Conservation (phyloP, 2,329 filamentous ascomycete species). For the Cercospora nicotianae region DNA sequence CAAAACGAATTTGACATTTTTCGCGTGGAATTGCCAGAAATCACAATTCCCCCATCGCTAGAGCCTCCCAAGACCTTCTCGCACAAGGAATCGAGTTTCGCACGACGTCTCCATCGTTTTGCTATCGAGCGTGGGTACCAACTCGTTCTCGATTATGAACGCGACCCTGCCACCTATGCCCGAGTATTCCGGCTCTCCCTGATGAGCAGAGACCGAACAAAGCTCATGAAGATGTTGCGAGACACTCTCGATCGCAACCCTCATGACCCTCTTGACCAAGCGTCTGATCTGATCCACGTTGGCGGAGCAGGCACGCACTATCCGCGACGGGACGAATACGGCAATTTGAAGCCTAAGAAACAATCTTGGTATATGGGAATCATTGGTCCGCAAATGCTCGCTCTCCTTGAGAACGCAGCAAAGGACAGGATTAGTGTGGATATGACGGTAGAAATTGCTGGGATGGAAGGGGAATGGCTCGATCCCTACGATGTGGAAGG, state of each 20-base stretch:
- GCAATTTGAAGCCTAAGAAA: constrained; percentile 56
- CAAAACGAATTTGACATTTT: constrained; percentile 14
- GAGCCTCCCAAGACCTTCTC: constrained; percentile 56
- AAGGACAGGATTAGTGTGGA: constrained; percentile 33
- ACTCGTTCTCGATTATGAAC: constrained; percentile 55
- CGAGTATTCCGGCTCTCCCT: constrained; percentile 33
- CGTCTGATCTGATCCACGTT: constrained; percentile 63
- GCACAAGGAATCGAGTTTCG: constrained; percentile 66
- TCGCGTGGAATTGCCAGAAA: constrained; percentile 21
- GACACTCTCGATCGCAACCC: constrained; percentile 42
- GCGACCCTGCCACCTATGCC: constrained; percentile 27
- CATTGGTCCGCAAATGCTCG: constrained; percentile 34
- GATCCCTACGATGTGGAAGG: constrained; percentile 74
- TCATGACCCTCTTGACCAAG: constrained; percentile 58
- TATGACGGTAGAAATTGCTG: constrained; percentile 55
- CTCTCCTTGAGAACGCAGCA: constrained; percentile 31
- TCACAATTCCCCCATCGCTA: constrained; percentile 12
- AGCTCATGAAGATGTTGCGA: constrained; percentile 40
- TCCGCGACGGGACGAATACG: constrained; percentile 44
- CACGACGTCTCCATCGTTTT: constrained; percentile 67
- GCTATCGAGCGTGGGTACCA: constrained; percentile 63
- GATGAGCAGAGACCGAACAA: constrained; percentile 23
- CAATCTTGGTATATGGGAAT: constrained; percentile 33
- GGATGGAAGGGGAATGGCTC: constrained; percentile 73
- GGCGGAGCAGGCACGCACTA: constrained; percentile 70